Evolutionary conservation across 176 grass and related monocot genomes (phyloP), one percentile per base, ranked within the genome.

Genomic region (Rhynchospora breviuscula): DNA sequence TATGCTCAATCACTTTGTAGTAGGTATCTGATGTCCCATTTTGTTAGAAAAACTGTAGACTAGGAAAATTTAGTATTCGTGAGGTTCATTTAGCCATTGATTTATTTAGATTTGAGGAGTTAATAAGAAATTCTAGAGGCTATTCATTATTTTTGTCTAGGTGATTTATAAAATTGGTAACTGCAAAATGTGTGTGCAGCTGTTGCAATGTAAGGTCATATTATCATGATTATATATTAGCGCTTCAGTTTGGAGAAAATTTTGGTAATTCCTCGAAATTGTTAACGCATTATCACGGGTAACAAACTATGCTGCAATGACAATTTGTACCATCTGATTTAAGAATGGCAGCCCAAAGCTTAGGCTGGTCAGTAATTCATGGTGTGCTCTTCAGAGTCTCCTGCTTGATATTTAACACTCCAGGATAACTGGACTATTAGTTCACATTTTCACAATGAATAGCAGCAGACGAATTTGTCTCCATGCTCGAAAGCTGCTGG

Each of bases 21-120:
- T 5, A 15, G 48, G 73, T 56, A 77, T 56, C 19, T 13, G 51
- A 56, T 76, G 72, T 56, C 14, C 11, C 0, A 31, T 56, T 56
- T 77, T 53, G 48, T 52, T 52, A 53, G 70, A 52, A 75, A 53
- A 51, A 75, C 52, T 69, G 19, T 56, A 77, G 22, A 70, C 67
- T 70, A 70, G 35, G 18, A 47, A 67, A 71, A 45, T 5, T 0
- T 46, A 47, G 67, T 47, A 8, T 40, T 25, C 22, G n/a, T 26
- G 26, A 13, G 62, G 62, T 65, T 31, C 62, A 65, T 65, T 65
- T 65, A 65, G 31, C 23, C 21, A 65, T 65, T 10, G 19, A 19
- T 46, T 71, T 71, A 47, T 71, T 71, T n/a, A 71, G 6, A 77
- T 56, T 77, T 77, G 6, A 77, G 8, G 49, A 31, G 10, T 17